Base-by-base conservation (phyloP, 2,329 filamentous ascomycete genomes). In the Penicillium expansum region DNA sequence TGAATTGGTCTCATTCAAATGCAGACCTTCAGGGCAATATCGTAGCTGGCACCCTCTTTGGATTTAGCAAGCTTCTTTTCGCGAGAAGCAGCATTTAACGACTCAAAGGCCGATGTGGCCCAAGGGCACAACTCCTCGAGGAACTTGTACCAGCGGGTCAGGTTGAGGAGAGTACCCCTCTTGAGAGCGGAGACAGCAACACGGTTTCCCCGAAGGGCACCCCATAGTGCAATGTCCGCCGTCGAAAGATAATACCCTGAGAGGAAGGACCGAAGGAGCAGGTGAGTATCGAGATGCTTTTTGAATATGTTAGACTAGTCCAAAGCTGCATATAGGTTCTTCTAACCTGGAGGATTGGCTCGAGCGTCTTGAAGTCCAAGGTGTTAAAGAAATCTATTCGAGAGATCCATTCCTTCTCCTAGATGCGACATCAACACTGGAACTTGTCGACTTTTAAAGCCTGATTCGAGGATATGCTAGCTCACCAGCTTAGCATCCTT, bases 101-200 rank as follows among this genome's bases (percentile, higher is more conserved):
- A 80, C 70, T 91, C 90, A 64, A 90, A 81, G 55, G 88, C 87
- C 63, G 80, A 77, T 69, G 87, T 83, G 56, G 91, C 84, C 81
- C 92, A 90, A 14, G 89, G 89, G 74, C 92, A 89, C 37, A 83
- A 84, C 66, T 90, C 85, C 75, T 96, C 91, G 64, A 97, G 81
- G 73, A 89, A 96, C 67, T 80, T 83, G 77, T 92, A 96, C 93
- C 93, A 97, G 64, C 93, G 85, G 52, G 85, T 84, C 59, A 96
- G 75, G 74, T 94, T 96, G 58, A 83, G 79, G 65, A 93, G 85
- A 32, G 85, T 79, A 42, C 87, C 89, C 76, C 90, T 90, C 76
- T 90, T 89, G 67, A 96, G 82, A 65, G 90, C 90, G 4, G 90
- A 86, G 63, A 89, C 83, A 18, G 90, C 89, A 18, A 92, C 90